Evolutionary conservation across 2,329 filamentous ascomycete genomes (phyloP).

Genomic region (Penicillium palitans): DNA sequence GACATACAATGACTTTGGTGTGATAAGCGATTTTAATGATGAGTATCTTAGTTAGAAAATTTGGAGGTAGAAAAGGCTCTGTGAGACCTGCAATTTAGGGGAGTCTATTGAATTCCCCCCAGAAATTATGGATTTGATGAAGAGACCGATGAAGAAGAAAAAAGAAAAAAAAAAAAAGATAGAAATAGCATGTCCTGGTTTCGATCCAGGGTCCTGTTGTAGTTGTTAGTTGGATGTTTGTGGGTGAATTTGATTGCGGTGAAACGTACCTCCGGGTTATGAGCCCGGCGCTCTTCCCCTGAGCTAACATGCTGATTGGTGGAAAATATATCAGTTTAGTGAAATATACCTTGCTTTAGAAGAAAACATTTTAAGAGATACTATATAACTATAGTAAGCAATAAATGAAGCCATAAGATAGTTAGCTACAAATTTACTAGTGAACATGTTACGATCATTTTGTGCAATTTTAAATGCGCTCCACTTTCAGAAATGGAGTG

Average conservation of each 20-base stretch:
- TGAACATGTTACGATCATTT: background rate
- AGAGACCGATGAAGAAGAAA: no score
- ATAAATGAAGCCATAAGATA: background rate
- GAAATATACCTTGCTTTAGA: no score
- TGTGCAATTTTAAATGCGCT: background rate
- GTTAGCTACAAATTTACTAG: background rate
- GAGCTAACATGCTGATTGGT: conserved; percentile 42
- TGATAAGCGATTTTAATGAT: background rate
- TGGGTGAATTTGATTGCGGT: background rate
- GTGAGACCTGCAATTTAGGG: background rate
- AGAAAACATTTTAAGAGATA: background rate
- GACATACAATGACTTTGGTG: background rate
- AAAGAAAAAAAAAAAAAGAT: background rate
- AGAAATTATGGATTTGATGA: no score
- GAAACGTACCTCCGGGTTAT: conserved; percentile 45
- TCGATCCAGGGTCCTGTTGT: conserved; percentile 1
- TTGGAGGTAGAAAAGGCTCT: no score
- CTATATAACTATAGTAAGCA: background rate
- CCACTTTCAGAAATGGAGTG: background rate
- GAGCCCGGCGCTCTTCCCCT: conserved; percentile 51
- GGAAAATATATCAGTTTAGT: background rate
- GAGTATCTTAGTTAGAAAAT: background rate
- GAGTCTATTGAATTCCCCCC: no score
- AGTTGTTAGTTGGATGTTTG: background rate
- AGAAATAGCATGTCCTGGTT: conserved; percentile 3